Conservation (phyloP, 306 rosid species). For the Glycine latifolia region DNA sequence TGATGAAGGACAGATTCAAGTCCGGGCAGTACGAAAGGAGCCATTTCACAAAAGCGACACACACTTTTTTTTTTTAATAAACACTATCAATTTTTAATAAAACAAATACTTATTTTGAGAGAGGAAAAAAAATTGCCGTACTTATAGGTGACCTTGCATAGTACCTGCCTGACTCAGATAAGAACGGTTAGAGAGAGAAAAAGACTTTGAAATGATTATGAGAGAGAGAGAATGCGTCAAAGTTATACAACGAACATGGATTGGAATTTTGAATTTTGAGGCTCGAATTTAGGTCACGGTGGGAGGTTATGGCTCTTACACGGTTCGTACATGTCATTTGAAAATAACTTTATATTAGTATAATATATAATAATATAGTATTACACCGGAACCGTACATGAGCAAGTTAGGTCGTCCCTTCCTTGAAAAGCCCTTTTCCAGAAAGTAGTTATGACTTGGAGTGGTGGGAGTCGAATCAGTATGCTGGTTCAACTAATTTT, state of each 20-base stretch:
- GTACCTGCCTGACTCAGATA: constrained; percentile 93
- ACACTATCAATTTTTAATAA: no score
- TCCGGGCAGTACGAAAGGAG: constrained; percentile 76
- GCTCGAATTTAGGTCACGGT: constrained; percentile 34
- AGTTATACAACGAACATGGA: constrained; percentile 23
- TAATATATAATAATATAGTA: neutral
- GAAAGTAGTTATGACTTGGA: neutral
- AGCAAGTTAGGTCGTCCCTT: neutral
- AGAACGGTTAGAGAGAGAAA: constrained; percentile 67
- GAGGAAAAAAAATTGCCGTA: constrained; percentile 76
- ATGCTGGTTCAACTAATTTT: neutral
- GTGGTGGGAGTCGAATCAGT: neutral
- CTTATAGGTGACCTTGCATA: constrained; percentile 63
- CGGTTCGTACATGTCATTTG: neutral
- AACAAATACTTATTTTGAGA: no score
- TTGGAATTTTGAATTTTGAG: neutral
- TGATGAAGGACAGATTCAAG: constrained; percentile 97
- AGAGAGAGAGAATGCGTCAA: constrained; percentile 34
- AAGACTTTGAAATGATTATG: neutral
- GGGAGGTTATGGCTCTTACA: constrained; percentile 10
- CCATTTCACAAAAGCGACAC: constrained; percentile 39
- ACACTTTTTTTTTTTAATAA: neutral
- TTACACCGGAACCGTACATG: neutral
- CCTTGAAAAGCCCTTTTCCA: neutral
- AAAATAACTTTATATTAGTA: neutral